Percentiles rank a stretch among this genome's conserved stretches.
Conservation (phyloP, 495 filamentous ascomycete genomes). For the Geoglossum glabrum region DNA sequence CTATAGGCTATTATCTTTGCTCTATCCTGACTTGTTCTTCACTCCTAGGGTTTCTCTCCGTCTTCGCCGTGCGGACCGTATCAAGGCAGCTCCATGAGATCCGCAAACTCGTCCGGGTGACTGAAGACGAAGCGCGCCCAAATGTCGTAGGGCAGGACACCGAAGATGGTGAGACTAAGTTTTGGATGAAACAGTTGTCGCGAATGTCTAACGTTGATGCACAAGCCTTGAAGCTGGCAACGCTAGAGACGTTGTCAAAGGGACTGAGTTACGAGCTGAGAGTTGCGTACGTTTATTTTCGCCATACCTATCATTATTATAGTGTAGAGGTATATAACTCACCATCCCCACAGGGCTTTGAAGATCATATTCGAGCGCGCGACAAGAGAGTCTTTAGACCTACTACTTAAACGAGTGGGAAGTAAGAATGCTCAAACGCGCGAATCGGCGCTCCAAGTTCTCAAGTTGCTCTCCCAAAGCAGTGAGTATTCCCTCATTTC, state of each 20-base stretch:
- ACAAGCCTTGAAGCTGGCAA: constrained; percentile 5
- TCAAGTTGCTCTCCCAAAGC: constrained; percentile 4
- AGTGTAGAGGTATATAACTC: not conserved
- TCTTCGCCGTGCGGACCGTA: not conserved
- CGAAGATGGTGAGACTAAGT: constrained; percentile 5
- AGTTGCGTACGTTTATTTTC: constrained; percentile 2
- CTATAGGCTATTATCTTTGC: constrained; percentile 17
- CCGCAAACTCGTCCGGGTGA: not conserved
- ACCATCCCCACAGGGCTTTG: not conserved
- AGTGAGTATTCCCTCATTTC: not conserved
- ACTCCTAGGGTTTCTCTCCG: constrained; percentile 5
- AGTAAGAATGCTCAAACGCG: not conserved
- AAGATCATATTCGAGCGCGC: constrained; percentile 7
- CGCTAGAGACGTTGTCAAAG: constrained; percentile 2
- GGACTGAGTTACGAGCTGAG: constrained; percentile 3
- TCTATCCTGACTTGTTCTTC: constrained; percentile 16
- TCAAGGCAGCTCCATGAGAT: not conserved
- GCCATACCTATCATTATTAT: not conserved
- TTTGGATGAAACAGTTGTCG: not conserved
- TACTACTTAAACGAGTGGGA: constrained; percentile 1
- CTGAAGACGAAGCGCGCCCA: not conserved
- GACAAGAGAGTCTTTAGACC: not conserved
- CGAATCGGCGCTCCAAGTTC: not conserved
- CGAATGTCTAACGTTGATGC: not conserved
- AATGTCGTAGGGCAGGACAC: constrained; percentile 3